A percentile compares a stretch with the other conserved stretches of the same genome.
These are phyloP conservation scores for Rubia yunnanensis DNA, from an alignment of 257 asterid genomes.

Conservation along the genomic window DNA sequence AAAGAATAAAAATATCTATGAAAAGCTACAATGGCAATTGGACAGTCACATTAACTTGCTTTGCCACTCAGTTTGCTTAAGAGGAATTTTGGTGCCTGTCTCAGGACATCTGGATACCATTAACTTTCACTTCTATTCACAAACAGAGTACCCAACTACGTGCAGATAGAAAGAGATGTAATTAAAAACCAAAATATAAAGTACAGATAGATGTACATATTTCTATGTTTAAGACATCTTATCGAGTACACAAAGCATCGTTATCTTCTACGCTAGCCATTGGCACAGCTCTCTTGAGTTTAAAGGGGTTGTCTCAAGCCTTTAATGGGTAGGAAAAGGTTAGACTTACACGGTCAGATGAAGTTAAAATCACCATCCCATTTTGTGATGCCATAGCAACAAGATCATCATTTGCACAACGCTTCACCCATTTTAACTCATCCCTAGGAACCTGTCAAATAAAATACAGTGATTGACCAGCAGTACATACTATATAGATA, in stretches of 20 bases:
- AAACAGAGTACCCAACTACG: background rate
- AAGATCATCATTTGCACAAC: constrained; percentile 75
- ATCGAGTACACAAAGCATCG: background rate
- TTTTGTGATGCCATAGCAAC: constrained; percentile 98
- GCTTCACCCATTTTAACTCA: constrained; percentile 91
- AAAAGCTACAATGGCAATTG: background rate
- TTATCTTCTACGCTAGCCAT: background rate
- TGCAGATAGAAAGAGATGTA: background rate
- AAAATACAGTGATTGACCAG: constrained; percentile 17
- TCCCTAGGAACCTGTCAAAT: constrained; percentile 83
- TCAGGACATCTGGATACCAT: background rate
- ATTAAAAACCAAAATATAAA: background rate
- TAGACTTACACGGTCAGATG: constrained; percentile 73
- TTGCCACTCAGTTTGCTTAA: too few species aligned
- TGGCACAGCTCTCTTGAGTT: background rate
- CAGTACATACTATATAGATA: constrained; percentile 4
- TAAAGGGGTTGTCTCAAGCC: background rate
- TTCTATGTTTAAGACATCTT: background rate
- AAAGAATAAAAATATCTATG: background rate
- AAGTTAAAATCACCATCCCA: constrained; percentile 74
- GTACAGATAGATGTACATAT: background rate
- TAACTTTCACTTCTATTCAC: too few species aligned
- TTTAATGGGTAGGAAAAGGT: background rate
- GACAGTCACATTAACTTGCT: background rate
- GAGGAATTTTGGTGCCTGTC: too few species aligned